Conservation (phyloP, 140 eudicot genomes). For the Flaveria floridana region DNA sequence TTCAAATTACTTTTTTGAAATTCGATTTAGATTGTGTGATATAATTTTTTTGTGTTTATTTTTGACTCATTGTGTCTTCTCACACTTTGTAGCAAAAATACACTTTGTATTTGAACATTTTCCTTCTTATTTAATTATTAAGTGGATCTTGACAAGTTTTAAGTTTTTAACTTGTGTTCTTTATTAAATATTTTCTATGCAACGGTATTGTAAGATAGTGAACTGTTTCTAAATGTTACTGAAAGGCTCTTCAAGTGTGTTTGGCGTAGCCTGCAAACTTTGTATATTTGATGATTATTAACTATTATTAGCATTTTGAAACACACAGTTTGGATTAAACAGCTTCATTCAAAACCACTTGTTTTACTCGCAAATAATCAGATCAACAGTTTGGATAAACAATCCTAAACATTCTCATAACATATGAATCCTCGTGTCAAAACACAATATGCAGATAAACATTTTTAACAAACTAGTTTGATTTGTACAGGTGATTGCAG, state of each 20-base stretch:
- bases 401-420: background rate
- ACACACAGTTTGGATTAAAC: background rate
- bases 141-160: background rate
- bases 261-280: background rate
- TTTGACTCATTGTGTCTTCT: no score
- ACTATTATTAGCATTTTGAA: no score
- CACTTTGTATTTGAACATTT: no score
- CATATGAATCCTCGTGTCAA: background rate
- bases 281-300: background rate
- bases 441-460: background rate
- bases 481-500: conserved; percentile 57
- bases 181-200: background rate
- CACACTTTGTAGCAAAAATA: no score
- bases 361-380: background rate
- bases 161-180: background rate
- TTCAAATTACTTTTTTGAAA: no score
- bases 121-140: background rate
- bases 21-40: no score
- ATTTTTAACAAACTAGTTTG: background rate
- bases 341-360: background rate
- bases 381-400: background rate
- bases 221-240: background rate
- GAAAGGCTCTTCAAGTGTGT: no score
- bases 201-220: background rate
- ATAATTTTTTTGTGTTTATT: no score